These are phyloP conservation scores for Komagataella phaffii DNA, from an alignment of 805 yeast genomes.

Conservation along the genomic window DNA sequence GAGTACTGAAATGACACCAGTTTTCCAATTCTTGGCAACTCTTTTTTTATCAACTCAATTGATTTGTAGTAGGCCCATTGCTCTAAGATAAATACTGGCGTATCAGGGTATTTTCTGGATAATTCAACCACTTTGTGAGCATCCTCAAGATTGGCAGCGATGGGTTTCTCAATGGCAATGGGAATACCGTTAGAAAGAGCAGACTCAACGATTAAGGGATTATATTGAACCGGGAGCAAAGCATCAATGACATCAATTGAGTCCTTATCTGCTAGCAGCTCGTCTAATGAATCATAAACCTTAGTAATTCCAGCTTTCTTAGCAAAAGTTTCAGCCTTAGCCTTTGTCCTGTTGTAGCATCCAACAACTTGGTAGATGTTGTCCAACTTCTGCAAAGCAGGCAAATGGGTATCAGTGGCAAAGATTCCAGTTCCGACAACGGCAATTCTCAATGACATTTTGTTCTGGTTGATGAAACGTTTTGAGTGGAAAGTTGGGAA, in stretches of 20 bases:
- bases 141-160: slow-evolving; percentile 74
- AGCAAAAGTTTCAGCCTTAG: slow-evolving; percentile 78
- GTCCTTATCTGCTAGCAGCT: slow-evolving; percentile 47
- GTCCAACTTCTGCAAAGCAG: slow-evolving; percentile 42
- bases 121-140: slow-evolving; percentile 70
- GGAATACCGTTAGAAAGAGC: slow-evolving; percentile 73
- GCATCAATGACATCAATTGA: slow-evolving; percentile 68
- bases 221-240: slow-evolving; percentile 78
- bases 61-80: slow-evolving; percentile 71
- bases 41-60: slow-evolving; percentile 37
- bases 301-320: slow-evolving; percentile 39
- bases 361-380: slow-evolving; percentile 45
- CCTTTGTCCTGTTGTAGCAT: slow-evolving; percentile 70
- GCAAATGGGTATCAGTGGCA: slow-evolving; percentile 75
- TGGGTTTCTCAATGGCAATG: slow-evolving; percentile 77
- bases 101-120: slow-evolving; percentile 34
- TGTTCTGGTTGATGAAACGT: background rate
- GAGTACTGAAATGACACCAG: slow-evolving; percentile 56
- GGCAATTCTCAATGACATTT: slow-evolving; percentile 34
- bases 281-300: slow-evolving; percentile 50
- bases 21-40: slow-evolving; percentile 61
- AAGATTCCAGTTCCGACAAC: slow-evolving; percentile 80
- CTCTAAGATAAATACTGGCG: slow-evolving; percentile 55
- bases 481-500: background rate
- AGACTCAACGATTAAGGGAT: slow-evolving; percentile 49